phyloP scores from a whole-genome alignment of 2,329 filamentous ascomycete species.

The Colletotrichum abscissum region DNA sequence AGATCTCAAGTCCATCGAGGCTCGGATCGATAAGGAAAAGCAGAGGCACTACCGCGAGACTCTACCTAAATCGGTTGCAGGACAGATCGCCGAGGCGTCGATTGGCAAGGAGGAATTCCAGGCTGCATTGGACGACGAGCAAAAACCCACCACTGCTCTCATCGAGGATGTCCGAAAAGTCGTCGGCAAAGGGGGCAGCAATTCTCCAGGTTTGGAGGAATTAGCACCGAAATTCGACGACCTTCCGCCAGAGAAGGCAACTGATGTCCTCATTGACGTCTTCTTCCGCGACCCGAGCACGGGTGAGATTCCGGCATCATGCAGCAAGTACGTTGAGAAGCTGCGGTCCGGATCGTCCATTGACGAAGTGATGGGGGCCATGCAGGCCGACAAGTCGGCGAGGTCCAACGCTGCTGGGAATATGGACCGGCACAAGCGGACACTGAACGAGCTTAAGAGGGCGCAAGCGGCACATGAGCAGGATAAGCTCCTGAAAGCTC shows the following conservation, averaged over 20 bases:
- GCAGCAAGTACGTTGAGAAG: conserved; percentile 54
- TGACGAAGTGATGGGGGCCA: conserved; percentile 43
- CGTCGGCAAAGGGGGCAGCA: conserved; percentile 8
- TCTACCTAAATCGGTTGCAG: conserved; percentile 36
- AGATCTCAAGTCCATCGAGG: conserved; percentile 59
- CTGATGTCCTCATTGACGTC: conserved; percentile 30
- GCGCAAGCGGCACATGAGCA: conserved; percentile 58
- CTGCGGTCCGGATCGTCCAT: conserved; percentile 43
- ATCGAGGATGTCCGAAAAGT: conserved; percentile 22
- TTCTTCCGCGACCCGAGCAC: conserved; percentile 51
- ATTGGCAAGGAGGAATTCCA: conserved; percentile 27
- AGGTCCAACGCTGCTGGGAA: conserved; percentile 41
- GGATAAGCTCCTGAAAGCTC: conserved; percentile 54
- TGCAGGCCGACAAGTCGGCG: conserved; percentile 46
- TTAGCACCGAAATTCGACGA: conserved; percentile 29
- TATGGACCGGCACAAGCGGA: conserved; percentile 50
- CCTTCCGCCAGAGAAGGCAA: conserved; percentile 16
- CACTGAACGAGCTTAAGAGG: conserved; percentile 59
- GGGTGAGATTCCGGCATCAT: conserved; percentile 42
- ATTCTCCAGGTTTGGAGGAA: conserved; percentile 18
- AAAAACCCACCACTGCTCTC: conserved; percentile 8
- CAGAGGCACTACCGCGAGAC: conserved; percentile 62
- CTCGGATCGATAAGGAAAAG: conserved; percentile 62
- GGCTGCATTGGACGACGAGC: conserved; percentile 24
- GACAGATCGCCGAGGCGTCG: conserved; percentile 20